These are phyloP conservation scores for Sphagnum contortum DNA, from an alignment of 225 moss, liverwort and hornwort species.

Conservation along the genomic window DNA sequence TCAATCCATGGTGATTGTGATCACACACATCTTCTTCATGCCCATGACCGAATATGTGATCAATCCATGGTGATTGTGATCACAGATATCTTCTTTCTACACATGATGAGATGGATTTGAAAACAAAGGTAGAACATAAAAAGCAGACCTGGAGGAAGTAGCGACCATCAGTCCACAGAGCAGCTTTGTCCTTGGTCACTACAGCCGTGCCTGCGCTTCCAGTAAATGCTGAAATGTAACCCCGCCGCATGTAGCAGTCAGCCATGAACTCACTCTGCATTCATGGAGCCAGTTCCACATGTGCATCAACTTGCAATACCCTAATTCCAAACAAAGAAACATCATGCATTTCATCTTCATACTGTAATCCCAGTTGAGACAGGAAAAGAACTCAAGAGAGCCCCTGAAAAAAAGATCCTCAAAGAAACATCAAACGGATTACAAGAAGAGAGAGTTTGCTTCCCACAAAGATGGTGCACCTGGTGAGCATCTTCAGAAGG, in stretches of 20 bases:
- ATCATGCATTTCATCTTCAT: no score
- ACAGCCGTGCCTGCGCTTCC: constrained; percentile 96
- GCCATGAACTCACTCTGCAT: constrained; percentile 96
- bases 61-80: no score
- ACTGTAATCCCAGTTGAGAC: no score
- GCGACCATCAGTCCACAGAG: constrained; percentile 93
- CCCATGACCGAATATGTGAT: no score
- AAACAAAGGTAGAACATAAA: not conserved
- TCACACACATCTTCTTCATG: no score
- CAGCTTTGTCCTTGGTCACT: constrained; percentile 82
- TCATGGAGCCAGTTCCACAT: constrained; percentile 19
- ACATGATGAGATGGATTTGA: not conserved
- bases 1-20: no score
- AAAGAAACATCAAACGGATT: no score
- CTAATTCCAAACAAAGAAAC: no score
- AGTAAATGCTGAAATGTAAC: constrained; percentile 91
- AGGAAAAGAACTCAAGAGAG: no score
- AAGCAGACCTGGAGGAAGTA: constrained; percentile 80
- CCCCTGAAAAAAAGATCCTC: no score
- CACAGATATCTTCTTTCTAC: no score
- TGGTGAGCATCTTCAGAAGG: constrained; percentile 99
- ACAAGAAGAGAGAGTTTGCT: no score
- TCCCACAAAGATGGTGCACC: constrained; percentile 22
- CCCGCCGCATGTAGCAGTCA: constrained; percentile 85
- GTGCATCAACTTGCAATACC: constrained; percentile 5